phyloP scores from a whole-genome alignment of 208 protist species.

The Crithidia brevicula region DNA sequence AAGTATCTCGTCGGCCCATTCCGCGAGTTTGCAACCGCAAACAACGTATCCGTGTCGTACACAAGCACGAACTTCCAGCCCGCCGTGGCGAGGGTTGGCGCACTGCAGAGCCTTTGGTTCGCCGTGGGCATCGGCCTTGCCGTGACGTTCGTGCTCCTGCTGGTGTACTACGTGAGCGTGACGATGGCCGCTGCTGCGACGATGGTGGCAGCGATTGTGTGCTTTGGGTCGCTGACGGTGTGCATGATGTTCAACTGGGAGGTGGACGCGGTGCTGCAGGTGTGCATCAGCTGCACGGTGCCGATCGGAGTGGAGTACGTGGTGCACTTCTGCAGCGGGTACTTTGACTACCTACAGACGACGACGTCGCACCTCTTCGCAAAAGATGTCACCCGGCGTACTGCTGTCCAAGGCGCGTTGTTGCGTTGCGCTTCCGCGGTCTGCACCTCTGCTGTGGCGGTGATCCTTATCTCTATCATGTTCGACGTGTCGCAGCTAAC shows the following conservation, averaged over 20 bases:
- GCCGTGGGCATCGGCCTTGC: slow-evolving; percentile 48
- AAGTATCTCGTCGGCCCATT: slow-evolving; percentile 5
- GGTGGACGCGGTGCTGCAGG: slow-evolving; percentile 49
- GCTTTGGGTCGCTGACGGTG: slow-evolving; percentile 49
- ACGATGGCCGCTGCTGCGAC: slow-evolving; percentile 31
- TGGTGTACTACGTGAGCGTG: slow-evolving; percentile 49
- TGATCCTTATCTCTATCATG: slow-evolving; percentile 40
- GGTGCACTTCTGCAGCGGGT: slow-evolving; percentile 53
- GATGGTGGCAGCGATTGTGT: slow-evolving; percentile 39
- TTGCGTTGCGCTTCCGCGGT: slow-evolving; percentile 44
- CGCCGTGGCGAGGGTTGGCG: slow-evolving; percentile 31
- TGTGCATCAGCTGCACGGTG: slow-evolving; percentile 53
- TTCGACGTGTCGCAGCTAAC: slow-evolving; percentile 42
- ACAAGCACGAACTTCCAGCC: slow-evolving; percentile 33
- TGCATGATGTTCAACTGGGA: slow-evolving; percentile 42
- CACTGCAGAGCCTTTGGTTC: slow-evolving; percentile 49
- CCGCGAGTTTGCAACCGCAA: not conserved
- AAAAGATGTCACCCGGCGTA: slow-evolving; percentile 32
- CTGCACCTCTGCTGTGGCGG: slow-evolving; percentile 34
- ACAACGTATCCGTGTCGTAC: slow-evolving; percentile 17
- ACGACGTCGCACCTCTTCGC: slow-evolving; percentile 68
- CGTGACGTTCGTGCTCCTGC: slow-evolving; percentile 39
- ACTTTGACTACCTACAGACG: slow-evolving; percentile 69
- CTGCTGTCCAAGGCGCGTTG: slow-evolving; percentile 44
- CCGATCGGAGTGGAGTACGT: slow-evolving; percentile 58